Base-by-base conservation (phyloP, 768 basidiomycete species). In the Naganishia onofrii region DNA sequence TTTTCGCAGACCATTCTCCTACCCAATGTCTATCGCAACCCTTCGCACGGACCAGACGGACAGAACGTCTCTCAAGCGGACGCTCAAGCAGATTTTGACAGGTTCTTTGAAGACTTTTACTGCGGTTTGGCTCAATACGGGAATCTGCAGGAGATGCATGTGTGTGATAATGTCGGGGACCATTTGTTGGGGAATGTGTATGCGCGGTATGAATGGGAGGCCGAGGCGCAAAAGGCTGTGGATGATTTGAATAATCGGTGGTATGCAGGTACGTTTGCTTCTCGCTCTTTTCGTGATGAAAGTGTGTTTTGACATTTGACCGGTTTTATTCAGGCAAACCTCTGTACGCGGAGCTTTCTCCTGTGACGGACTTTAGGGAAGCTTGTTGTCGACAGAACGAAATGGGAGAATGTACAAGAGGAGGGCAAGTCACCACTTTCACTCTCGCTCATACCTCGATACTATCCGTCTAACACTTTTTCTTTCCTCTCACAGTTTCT, bases 81-180 rank as follows among this genome's bases (percentile, higher is more conserved):
- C 69, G 74, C 81, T 3, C 77, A 81, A 72, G 75, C 76, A 46
- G 79, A 82, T 70, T 84, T 84, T 75, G 82, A 84, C 71, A 67
- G 74, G 54, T 84, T 84, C 74, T 84, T 82, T 75, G 80, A 96
- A 80, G 94, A 97, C 79, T 83, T 97, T 57, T 97, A 92, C 79
- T 93, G 84, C 78, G 95, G 98, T 80, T 82, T 99, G 44, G 84
- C 90, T 48, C 96, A 97, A 82, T 97, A 92, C 79, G 96, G 96
- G 4, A 90, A 98, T 82, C 85, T 99, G 69, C 83, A 96, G 58
- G 96, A 99, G 82, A 85, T 99, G 70, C 96, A 99, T 82, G 94
- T 99, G 15, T 99, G 95, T 78, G 95, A 99, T 83, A 99, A 99
- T 78, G 94, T 99, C 38, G 96, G 96, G n/a, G 96, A 98, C 79